phyloP scores from a whole-genome alignment of 768 basidiomycete species.

The Grammothele lineata region DNA sequence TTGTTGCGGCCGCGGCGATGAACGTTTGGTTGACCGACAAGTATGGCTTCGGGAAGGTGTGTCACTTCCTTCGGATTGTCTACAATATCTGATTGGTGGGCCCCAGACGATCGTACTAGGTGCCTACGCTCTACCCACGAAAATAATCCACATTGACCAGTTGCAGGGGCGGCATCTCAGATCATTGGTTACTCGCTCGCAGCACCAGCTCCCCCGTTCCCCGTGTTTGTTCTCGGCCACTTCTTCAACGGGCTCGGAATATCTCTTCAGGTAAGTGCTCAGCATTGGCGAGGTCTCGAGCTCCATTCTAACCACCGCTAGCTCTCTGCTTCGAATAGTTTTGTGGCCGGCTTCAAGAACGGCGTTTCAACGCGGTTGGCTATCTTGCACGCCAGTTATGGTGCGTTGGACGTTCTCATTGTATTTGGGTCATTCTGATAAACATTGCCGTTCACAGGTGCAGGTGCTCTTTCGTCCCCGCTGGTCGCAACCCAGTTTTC shows the following conservation, averaged over 20 bases:
- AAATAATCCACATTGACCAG: too few species aligned
- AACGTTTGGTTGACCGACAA: constrained; percentile 47
- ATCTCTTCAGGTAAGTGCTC: constrained; percentile 36
- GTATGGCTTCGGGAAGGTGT: constrained; percentile 47
- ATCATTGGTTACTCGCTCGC: constrained; percentile 51
- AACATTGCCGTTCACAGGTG: constrained; percentile 35
- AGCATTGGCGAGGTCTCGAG: not conserved
- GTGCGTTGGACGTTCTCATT: constrained; percentile 32
- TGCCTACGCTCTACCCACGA: too few species aligned
- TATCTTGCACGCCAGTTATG: constrained; percentile 61
- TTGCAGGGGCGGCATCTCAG: constrained; percentile 37
- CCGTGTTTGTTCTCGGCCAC: constrained; percentile 50
- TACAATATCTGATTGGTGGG: not conserved
- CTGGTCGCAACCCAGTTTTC: constrained; percentile 82
- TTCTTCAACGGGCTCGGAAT: constrained; percentile 47
- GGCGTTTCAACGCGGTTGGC: constrained; percentile 65
- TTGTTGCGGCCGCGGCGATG: constrained; percentile 39
- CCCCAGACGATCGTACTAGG: not conserved
- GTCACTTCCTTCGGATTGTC: not conserved
- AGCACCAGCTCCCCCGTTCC: constrained; percentile 58
- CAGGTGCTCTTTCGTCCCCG: constrained; percentile 65
- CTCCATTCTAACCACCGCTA: too few species aligned
- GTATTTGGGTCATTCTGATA: not conserved
- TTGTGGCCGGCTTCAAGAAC: constrained; percentile 54
- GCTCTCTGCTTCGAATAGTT: constrained; percentile 74